phyloP scores from a whole-genome alignment of 2,329 filamentous ascomycete genomes.

The Beauveria medogensis region DNA sequence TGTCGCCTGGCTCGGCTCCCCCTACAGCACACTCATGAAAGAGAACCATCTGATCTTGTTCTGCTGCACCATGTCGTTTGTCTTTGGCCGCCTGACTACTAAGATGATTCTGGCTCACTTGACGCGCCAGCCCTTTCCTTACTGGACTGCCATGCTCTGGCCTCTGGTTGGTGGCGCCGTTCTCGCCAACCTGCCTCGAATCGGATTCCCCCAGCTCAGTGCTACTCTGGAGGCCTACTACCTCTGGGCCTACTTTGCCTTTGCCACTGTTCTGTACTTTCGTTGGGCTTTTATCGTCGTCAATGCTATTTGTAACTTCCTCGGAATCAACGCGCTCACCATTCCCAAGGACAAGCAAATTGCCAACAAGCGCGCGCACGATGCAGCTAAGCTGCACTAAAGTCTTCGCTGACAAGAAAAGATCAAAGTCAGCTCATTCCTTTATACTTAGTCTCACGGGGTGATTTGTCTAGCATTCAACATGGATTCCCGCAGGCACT shows the following conservation, averaged over 20 bases:
- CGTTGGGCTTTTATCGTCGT: constrained; percentile 90
- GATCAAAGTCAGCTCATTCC: background rate
- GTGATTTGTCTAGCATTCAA: constrained; percentile 1
- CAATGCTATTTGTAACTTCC: constrained; percentile 79
- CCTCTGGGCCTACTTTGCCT: constrained; percentile 74
- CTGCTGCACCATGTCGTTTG: constrained; percentile 90
- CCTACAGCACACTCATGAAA: constrained; percentile 69
- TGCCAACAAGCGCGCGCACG: constrained; percentile 40
- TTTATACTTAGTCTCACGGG: background rate
- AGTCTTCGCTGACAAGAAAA: background rate
- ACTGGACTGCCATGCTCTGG: constrained; percentile 86
- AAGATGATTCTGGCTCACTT: constrained; percentile 98
- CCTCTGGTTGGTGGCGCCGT: constrained; percentile 81
- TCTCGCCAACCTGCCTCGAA: constrained; percentile 69
- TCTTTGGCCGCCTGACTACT: constrained; percentile 95
- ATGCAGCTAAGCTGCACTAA: constrained; percentile 29
- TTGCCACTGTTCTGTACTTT: constrained; percentile 79
- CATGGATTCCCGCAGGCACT: background rate
- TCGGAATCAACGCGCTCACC: constrained; percentile 91
- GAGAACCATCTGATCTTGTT: constrained; percentile 89
- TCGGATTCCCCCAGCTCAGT: constrained; percentile 63
- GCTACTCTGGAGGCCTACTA: constrained; percentile 67
- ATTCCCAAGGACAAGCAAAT: constrained; percentile 59
- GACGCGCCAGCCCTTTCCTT: constrained; percentile 87
- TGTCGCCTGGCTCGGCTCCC: constrained; percentile 80